Conservation (phyloP, 2,329 filamentous ascomycete species). For the Fusarium albidum region DNA sequence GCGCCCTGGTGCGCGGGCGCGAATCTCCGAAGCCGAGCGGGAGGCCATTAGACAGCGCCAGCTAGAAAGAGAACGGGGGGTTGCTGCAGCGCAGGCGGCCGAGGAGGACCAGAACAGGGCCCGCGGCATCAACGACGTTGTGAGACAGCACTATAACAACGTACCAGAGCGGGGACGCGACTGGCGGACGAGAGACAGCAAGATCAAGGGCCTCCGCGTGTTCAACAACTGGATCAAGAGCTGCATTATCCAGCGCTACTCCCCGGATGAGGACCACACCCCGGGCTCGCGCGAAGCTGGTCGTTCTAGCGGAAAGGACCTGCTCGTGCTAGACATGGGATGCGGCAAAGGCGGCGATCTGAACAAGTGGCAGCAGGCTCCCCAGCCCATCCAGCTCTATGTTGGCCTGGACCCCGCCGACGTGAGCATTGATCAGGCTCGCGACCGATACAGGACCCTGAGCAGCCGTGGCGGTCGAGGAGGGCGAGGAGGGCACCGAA, state of each 20-base stretch:
- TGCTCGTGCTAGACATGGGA: constrained; percentile 91
- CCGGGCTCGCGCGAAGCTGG: constrained; percentile 66
- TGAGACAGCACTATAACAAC: constrained; percentile 93
- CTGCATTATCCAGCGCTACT: constrained; percentile 96
- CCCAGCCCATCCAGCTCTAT: constrained; percentile 90
- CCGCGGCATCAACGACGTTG: constrained; percentile 78
- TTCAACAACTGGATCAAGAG: constrained; percentile 99
- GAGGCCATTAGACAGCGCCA: constrained; percentile 72
- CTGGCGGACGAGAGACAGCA: constrained; percentile 92
- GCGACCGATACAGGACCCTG: constrained; percentile 83
- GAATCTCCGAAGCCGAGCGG: constrained; percentile 72
- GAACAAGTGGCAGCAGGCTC: constrained; percentile 94
- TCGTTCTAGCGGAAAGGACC: constrained; percentile 61
- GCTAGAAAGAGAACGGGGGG: constrained; percentile 61
- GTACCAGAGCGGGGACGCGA: constrained; percentile 93
- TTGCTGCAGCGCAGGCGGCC: constrained; percentile 47
- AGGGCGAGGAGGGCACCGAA: constrained; percentile 58
- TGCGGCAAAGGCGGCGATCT: constrained; percentile 97
- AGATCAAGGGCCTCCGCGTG: constrained; percentile 91
- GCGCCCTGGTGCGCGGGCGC: constrained; percentile 70
- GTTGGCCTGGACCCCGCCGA: constrained; percentile 95
- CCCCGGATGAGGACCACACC: constrained; percentile 77
- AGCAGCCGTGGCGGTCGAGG: constrained; percentile 64
- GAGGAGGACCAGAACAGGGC: constrained; percentile 51
- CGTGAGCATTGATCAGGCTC: constrained; percentile 88